phyloP scores from a whole-genome alignment of 148 eudicot species.

The Camellia japonica region DNA sequence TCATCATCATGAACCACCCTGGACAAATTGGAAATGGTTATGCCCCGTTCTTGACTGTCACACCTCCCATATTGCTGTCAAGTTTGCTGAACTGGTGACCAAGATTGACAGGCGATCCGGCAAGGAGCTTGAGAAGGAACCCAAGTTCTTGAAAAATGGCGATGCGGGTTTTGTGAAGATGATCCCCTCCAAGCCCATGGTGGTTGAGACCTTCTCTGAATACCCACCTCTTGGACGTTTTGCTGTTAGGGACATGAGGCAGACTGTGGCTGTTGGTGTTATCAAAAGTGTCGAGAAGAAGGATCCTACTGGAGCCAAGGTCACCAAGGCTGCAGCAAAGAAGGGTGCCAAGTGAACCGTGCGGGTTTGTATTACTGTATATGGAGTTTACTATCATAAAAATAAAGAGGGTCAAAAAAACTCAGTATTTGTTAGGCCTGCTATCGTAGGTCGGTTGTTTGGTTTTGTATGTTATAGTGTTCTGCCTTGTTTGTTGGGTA shows the following conservation, averaged over 20 bases:
- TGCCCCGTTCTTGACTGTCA: too few species aligned
- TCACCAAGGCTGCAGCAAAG: constrained; percentile 45
- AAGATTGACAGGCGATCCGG: too few species aligned
- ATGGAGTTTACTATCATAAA: not conserved
- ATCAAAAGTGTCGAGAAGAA: constrained; percentile 48
- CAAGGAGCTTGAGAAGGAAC: too few species aligned
- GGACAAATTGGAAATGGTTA: too few species aligned
- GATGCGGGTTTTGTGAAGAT: too few species aligned
- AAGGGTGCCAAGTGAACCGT: constrained; percentile 43
- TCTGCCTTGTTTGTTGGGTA: constrained; percentile 15
- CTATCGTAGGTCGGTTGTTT: not conserved
- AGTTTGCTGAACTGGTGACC: too few species aligned
- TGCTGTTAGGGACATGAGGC: constrained; percentile 34
- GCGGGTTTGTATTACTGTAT: not conserved
- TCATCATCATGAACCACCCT: too few species aligned
- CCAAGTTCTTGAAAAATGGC: too few species aligned
- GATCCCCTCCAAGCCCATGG: constrained; percentile 17
- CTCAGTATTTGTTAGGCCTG: not conserved
- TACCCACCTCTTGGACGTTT: constrained; percentile 30
- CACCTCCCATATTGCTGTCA: too few species aligned
- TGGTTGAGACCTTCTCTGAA: constrained; percentile 26
- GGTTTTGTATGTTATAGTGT: not conserved
- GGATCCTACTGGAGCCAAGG: constrained; percentile 43
- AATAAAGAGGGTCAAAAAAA: not conserved
- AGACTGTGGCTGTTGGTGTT: constrained; percentile 30